phyloP scores from a whole-genome alignment of 148 eudicot species.

The Tetragonia tetragonoides region DNA sequence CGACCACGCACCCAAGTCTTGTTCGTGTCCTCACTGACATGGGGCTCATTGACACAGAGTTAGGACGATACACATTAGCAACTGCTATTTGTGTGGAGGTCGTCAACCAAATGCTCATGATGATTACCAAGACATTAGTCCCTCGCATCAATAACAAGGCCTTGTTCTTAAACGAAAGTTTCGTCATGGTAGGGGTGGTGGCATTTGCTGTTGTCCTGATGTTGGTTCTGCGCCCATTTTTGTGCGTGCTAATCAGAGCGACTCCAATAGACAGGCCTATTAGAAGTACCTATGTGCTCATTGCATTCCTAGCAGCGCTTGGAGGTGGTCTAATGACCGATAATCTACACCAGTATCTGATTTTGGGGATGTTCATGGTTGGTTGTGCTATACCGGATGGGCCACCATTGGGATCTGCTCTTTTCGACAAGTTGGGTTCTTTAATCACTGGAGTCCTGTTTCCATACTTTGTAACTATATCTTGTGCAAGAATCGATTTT shows the following conservation, averaged over 20 bases:
- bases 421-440: constrained; percentile 32
- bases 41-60: constrained; percentile 38
- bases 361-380: constrained; percentile 35
- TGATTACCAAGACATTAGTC: not conserved
- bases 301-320: constrained; percentile 20
- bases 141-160: not conserved
- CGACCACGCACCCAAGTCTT: constrained; percentile 28
- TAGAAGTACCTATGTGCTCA: constrained; percentile 11
- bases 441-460: constrained; percentile 25
- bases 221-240: constrained; percentile 25
- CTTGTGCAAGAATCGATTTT: constrained; percentile 26
- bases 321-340: constrained; percentile 19
- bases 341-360: constrained; percentile 15
- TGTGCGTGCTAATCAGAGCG: constrained; percentile 27
- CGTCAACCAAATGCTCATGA: not conserved
- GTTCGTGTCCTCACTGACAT: constrained; percentile 29
- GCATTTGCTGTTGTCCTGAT: constrained; percentile 8
- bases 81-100: constrained; percentile 18
- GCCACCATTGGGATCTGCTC: constrained; percentile 40
- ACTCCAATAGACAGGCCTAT: constrained; percentile 48
- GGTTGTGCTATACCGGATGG: constrained; percentile 39
- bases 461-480: constrained; percentile 27
- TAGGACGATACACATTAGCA: constrained; percentile 32
- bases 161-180: not conserved
- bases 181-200: not conserved